phyloP scores from a whole-genome alignment of 2,329 filamentous ascomycete species.

The Sphaceloma murrayae region DNA sequence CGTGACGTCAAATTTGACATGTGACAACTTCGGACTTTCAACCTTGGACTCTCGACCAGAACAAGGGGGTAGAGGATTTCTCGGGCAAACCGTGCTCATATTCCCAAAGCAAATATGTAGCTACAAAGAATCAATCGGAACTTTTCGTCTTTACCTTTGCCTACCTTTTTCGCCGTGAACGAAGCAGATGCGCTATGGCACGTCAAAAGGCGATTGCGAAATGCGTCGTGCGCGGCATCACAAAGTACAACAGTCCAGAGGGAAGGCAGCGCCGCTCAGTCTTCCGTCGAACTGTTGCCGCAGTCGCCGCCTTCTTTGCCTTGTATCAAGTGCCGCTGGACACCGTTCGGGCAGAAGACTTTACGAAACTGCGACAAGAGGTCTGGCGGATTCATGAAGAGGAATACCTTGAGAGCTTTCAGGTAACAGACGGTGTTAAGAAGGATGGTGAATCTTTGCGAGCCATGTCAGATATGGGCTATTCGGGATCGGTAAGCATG shows the following conservation, averaged over 20 bases:
- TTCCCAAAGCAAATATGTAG: background rate
- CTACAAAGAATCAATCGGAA: background rate
- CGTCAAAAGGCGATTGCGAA: constrained; percentile 17
- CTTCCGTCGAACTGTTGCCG: constrained; percentile 9
- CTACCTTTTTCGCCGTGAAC: constrained; percentile 1
- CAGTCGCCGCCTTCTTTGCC: constrained; percentile 17
- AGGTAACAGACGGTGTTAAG: constrained; percentile 31
- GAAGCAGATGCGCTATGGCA: constrained; percentile 17
- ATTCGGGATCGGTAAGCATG: constrained; percentile 53
- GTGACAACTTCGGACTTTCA: too few species aligned
- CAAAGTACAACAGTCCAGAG: constrained; percentile 1
- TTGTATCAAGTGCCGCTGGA: constrained; percentile 15
- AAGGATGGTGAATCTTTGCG: constrained; percentile 38
- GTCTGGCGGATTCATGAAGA: constrained; percentile 47
- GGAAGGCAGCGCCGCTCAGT: constrained; percentile 9
- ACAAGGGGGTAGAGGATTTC: too few species aligned
- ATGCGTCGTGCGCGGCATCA: constrained; percentile 18
- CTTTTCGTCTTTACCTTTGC: background rate
- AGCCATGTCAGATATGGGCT: constrained; percentile 59
- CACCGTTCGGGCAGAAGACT: constrained; percentile 34
- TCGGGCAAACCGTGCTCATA: too few species aligned
- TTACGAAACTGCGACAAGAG: constrained; percentile 42
- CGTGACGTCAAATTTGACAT: constrained; percentile 11
- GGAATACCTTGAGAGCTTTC: constrained; percentile 48
- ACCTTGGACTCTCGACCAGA: too few species aligned